phyloP scores from a whole-genome alignment of 371 early-diverging fungal species.

The Lichtheimia hyalospora region DNA sequence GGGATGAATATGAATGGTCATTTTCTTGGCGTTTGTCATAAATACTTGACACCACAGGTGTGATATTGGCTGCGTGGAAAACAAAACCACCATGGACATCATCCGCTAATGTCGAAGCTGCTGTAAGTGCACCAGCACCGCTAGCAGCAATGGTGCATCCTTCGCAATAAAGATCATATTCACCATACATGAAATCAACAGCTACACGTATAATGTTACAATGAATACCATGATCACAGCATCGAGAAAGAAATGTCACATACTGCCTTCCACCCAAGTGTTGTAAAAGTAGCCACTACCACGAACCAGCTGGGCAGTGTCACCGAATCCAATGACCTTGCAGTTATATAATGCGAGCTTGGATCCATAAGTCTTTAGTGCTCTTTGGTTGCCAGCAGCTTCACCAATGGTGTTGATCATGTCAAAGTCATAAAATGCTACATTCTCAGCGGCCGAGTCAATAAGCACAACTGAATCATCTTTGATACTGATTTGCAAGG shows the following conservation, averaged over 20 bases:
- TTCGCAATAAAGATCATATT: conserved; percentile 8
- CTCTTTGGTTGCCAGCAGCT: conserved; percentile 16
- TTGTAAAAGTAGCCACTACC: conserved; percentile 15
- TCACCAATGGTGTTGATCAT: conserved; percentile 16
- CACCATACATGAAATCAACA: conserved; percentile 14
- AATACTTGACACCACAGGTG: conserved; percentile 13
- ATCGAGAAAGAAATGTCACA: not conserved
- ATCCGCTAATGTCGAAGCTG: not conserved
- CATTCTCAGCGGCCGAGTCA: not conserved
- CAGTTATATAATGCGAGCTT: conserved; percentile 13
- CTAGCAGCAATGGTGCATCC: conserved; percentile 11
- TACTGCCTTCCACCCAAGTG: conserved; percentile 18
- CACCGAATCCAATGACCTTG: conserved; percentile 15
- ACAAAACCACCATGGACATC: conserved; percentile 10
- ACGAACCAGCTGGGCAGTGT: conserved; percentile 9
- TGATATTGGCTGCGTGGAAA: conserved; percentile 7
- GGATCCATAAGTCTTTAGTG: conserved; percentile 6
- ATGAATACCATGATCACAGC: not conserved
- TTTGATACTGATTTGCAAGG: conserved; percentile 3
- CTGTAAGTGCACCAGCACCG: conserved; percentile 11
- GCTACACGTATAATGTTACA: not conserved
- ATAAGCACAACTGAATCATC: conserved; percentile 11
- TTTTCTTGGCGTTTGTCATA: conserved; percentile 17
- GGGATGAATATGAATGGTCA: conserved; percentile 11
- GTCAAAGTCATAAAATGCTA: conserved; percentile 12